phyloP scores from a whole-genome alignment of 495 filamentous ascomycete genomes.

The Annulohypoxylon bovei region DNA sequence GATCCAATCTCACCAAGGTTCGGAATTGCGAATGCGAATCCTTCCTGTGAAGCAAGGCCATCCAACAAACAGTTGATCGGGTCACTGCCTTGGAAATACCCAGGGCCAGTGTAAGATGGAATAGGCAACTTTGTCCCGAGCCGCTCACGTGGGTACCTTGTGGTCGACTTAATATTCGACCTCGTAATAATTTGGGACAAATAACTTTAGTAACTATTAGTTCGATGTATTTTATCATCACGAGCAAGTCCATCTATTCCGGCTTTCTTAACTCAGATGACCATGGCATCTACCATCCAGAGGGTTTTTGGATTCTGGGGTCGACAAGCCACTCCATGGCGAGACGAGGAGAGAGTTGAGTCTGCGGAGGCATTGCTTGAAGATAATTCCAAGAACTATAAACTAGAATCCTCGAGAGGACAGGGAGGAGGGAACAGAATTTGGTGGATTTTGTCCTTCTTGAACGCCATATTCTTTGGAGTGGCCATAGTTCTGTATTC shows the following conservation, averaged over 20 bases:
- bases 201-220: not conserved
- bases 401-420: not conserved
- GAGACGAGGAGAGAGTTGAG: not conserved
- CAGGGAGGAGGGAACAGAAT: not conserved
- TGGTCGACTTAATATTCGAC: not conserved
- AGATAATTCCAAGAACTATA: not conserved
- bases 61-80: not conserved
- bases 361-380: slow-evolving; percentile 20
- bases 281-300: not conserved
- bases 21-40: not conserved
- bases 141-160: not conserved
- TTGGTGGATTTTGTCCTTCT: slow-evolving; percentile 8
- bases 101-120: not conserved
- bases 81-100: not conserved
- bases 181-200: not conserved
- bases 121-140: not conserved
- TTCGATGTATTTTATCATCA: not conserved
- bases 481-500: slow-evolving; percentile 7
- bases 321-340: not conserved
- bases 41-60: not conserved
- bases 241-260: not conserved
- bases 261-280: not conserved
- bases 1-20: not conserved
- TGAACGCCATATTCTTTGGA: slow-evolving; percentile 6
- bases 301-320: not conserved